These are phyloP conservation scores for Neurospora intermedia DNA, from an alignment of 495 filamentous ascomycete genomes.

Conservation along the genomic window DNA sequence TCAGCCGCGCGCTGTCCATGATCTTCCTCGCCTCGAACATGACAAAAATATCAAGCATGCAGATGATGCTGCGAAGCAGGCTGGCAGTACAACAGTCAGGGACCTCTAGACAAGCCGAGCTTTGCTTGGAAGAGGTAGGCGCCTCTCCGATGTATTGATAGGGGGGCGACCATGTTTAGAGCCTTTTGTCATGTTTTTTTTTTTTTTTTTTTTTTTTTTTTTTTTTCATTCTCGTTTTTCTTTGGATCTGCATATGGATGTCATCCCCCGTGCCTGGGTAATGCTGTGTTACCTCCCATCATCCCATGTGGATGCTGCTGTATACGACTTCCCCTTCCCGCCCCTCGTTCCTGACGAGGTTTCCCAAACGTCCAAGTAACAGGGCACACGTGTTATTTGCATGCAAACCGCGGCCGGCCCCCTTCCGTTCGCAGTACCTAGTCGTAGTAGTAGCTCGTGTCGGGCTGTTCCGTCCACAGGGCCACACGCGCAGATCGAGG, in stretches of 20 bases:
- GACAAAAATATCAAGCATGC: background rate
- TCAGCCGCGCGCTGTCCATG: background rate
- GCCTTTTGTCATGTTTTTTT: too few species aligned
- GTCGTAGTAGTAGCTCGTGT: background rate
- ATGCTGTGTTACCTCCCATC: background rate
- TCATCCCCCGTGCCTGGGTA: background rate
- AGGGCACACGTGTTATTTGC: background rate
- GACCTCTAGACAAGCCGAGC: background rate
- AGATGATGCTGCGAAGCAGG: background rate
- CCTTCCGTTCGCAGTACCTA: background rate
- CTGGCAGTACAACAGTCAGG: background rate
- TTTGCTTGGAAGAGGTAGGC: background rate
- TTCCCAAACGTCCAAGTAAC: background rate
- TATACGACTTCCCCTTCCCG: background rate
- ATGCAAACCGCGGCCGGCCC: background rate
- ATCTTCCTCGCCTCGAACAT: background rate
- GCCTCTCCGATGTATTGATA: background rate
- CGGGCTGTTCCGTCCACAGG: background rate
- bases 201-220: too few species aligned
- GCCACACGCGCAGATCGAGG: background rate
- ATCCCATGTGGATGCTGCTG: background rate
- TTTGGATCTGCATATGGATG: background rate
- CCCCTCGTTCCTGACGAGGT: background rate
- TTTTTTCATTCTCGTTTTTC: too few species aligned
- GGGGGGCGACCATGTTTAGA: background rate